These are phyloP conservation scores for Raddia distichophylla DNA, from an alignment of 176 grass and related monocot species.

Conservation along the genomic window DNA sequence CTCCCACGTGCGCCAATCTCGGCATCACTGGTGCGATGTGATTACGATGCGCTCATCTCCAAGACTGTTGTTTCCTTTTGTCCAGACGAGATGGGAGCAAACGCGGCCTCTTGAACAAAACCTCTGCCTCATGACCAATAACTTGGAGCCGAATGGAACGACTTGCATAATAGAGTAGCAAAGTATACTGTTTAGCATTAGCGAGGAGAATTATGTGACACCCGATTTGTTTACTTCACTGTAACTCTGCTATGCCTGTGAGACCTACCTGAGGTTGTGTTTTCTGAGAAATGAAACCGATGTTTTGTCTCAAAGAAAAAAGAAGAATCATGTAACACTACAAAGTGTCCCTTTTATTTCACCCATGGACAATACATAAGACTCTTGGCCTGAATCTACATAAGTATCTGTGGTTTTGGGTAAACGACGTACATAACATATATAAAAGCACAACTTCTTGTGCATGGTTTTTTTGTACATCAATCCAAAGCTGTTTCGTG, in stretches of 20 bases:
- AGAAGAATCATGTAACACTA: neutral
- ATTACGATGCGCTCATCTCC: constrained; percentile 19
- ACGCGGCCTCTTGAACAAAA: neutral
- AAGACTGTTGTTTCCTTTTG: neutral
- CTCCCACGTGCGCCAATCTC: constrained; percentile 41
- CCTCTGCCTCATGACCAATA: neutral
- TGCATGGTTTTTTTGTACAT: too few species aligned
- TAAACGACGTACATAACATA: too few species aligned
- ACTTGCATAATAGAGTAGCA: neutral
- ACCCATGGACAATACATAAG: neutral
- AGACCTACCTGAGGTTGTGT: too few species aligned
- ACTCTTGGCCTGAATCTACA: neutral
- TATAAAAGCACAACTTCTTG: too few species aligned
- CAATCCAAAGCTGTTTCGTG: too few species aligned
- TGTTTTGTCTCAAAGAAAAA: too few species aligned
- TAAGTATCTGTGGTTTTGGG: neutral
- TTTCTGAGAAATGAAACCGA: too few species aligned
- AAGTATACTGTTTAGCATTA: too few species aligned
- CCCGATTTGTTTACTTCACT: too few species aligned
- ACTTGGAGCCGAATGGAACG: neutral
- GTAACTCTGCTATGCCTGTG: too few species aligned
- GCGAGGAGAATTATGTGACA: too few species aligned
- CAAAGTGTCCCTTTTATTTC: neutral
- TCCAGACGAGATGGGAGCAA: neutral
- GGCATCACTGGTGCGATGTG: neutral